Percentiles rank a stretch among this genome's conserved stretches.
Evolutionary conservation across 2,329 filamentous ascomycete genomes (phyloP).

Genomic region (Penicillium sp.): DNA sequence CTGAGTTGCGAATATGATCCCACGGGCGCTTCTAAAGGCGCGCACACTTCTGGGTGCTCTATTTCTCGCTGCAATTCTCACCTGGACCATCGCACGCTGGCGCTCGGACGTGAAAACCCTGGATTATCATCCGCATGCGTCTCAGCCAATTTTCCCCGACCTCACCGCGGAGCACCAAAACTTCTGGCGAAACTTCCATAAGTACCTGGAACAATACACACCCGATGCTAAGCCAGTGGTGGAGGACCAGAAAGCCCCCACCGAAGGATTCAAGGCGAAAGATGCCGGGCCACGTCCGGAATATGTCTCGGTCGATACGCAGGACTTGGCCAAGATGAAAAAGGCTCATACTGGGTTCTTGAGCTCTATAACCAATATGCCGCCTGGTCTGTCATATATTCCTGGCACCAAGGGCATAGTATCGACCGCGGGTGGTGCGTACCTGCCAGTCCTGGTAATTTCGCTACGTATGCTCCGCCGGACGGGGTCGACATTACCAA

Average conservation of each 20-base stretch:
- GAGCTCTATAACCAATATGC: conserved; percentile 22
- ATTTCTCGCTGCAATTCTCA: conserved; percentile 1
- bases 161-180: conserved; percentile 10
- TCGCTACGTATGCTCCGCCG: conserved; percentile 44
- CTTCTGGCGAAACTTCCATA: conserved; percentile 35
- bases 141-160: conserved; percentile 1
- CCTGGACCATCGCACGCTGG: conserved; percentile 12
- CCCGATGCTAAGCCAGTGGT: conserved; percentile 21
- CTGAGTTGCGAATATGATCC: conserved; percentile 15
- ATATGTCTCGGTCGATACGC: conserved; percentile 5
- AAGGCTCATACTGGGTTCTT: conserved; percentile 34
- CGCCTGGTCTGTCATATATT: conserved; percentile 31
- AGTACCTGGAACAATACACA: conserved; percentile 27
- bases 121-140: background rate
- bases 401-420: conserved; percentile 41
- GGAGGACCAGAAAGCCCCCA: conserved; percentile 12
- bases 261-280: conserved; percentile 11
- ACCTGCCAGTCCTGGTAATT: conserved; percentile 42
- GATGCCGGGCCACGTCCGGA: conserved; percentile 7
- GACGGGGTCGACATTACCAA: conserved; percentile 40
- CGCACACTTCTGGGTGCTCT: conserved; percentile 12
- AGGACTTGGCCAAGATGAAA: conserved; percentile 25
- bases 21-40: conserved; percentile 8
- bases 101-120: background rate
- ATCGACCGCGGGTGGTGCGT: conserved; percentile 42